These are phyloP conservation scores for Russula griseocarnosa DNA, from an alignment of 768 basidiomycete genomes.

Conservation along the genomic window DNA sequence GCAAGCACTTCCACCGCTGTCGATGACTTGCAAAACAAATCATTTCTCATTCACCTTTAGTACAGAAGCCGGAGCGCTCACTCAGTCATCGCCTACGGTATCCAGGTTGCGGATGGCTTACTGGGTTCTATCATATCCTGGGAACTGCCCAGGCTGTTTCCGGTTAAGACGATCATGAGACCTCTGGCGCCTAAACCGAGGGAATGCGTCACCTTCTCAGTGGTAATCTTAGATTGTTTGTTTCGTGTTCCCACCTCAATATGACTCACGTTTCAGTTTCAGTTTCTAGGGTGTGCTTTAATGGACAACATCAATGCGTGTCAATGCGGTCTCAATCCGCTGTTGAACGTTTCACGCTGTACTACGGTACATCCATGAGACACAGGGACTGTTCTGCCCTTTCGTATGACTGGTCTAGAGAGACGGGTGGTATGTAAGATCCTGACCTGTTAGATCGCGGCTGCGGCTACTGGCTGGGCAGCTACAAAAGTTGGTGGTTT, in stretches of 20 bases:
- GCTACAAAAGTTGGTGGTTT: too few species aligned
- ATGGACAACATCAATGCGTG: too few species aligned
- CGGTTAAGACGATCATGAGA: not conserved
- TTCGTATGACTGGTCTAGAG: too few species aligned
- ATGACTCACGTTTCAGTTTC: not conserved
- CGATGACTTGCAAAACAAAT: not conserved
- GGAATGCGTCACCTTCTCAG: too few species aligned
- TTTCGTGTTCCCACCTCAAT: not conserved
- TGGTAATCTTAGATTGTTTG: not conserved
- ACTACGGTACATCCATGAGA: too few species aligned
- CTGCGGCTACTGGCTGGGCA: too few species aligned
- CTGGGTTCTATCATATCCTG: not conserved
- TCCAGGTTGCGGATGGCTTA: not conserved
- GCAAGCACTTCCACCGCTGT: not conserved
- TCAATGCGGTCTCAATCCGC: too few species aligned
- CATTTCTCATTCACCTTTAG: not conserved
- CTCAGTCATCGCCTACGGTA: not conserved
- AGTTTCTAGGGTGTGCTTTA: not conserved
- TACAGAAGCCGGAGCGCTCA: not conserved
- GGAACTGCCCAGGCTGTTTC: too few species aligned
- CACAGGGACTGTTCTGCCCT: not conserved
- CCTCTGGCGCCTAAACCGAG: not conserved
- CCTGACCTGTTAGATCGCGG: not conserved
- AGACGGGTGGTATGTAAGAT: too few species aligned
- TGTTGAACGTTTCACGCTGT: too few species aligned